Evolutionary conservation across 805 yeast species (phyloP).

Genomic region (Ogataea populi-albae): DNA sequence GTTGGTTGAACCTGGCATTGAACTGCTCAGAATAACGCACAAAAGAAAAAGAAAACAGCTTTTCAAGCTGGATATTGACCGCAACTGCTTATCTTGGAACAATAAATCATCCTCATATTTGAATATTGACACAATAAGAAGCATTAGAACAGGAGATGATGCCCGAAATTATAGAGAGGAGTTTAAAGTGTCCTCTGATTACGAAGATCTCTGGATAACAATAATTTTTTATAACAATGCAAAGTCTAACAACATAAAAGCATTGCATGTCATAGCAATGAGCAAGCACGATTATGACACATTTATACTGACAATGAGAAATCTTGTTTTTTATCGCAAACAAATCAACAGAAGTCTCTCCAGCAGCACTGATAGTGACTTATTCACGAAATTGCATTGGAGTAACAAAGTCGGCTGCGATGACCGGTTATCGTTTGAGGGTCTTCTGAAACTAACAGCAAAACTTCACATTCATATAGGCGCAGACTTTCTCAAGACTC

Average conservation of each 20-base stretch:
- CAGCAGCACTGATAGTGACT: constrained; percentile 39
- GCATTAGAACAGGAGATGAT: constrained; percentile 59
- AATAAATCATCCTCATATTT: constrained; percentile 43
- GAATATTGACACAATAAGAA: constrained; percentile 61
- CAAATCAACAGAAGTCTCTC: constrained; percentile 63
- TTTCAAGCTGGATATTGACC: constrained; percentile 53
- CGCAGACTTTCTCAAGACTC: constrained; percentile 40
- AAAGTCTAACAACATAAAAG: constrained; percentile 62
- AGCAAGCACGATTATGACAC: constrained; percentile 49
- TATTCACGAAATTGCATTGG: constrained; percentile 60
- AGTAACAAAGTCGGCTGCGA: constrained; percentile 36
- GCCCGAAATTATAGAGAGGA: constrained; percentile 88
- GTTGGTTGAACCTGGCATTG: constrained; percentile 54
- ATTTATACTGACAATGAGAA: constrained; percentile 52
- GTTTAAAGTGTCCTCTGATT: constrained; percentile 65
- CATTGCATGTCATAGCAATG: constrained; percentile 73
- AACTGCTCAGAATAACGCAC: constrained; percentile 66
- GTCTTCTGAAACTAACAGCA: constrained; percentile 61
- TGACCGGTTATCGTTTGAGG: constrained; percentile 55
- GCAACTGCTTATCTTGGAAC: constrained; percentile 59
- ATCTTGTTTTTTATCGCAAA: constrained; percentile 54
- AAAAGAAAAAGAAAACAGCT: constrained; percentile 60
- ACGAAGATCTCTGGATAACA: constrained; percentile 72
- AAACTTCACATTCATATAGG: constrained; percentile 74
- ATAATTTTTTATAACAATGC: constrained; percentile 64